Evolutionary conservation across 2,329 filamentous ascomycete species (phyloP), one percentile per base, ranked within the genome.

Genomic region (Ascocoryne sarcoides): DNA sequence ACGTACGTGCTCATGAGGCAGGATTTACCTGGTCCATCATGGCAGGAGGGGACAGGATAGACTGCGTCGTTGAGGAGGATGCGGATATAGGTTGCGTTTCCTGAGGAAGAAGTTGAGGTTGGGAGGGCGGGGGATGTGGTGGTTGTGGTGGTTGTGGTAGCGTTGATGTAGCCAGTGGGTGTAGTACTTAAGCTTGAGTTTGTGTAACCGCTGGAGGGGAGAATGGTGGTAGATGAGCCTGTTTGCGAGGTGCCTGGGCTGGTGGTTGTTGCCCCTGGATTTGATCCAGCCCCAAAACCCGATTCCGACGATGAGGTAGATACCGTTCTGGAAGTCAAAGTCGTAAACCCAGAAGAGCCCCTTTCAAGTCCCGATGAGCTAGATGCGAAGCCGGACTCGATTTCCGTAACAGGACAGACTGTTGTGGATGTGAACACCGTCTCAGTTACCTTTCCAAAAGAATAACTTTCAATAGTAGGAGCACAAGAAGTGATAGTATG

Each of bases 11-110:
- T 35, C 28, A 50, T 29, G 1, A 64, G 59, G 49, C 75, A 78
- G 14, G 68, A 73, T 5, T 59, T 64, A 4, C 74, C 78, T 3
- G 73, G 76, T 0, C 73, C 77, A 45, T 62, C 63, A 45, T 67
- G 63, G 58, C 75, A 81, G 0, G 61, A 65, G 0, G 70, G 67
- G 1, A 81, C 58, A 0, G 73, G 73, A 52, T 82, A 81, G 3
- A 82, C 68, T 5, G 71, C 73, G 41, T 82, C 76, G 50, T 82
- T 81, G 31, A 82, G 62, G 9, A 69, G 62, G 36, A 82, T 68
- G 12, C 77, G 71, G 31, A 82, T 55, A 43, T 69, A 77, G 12
- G 60, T 65, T 29, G 60, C 59, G 29, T 62, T 65, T 15, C 20
- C 47, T 20, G 28, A 29, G 39, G 46, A 37, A 10, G 23, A n/a